phyloP scores from a whole-genome alignment of 225 moss, liverwort and hornwort genomes.

The Bryoerythrophyllum caledonicum region DNA sequence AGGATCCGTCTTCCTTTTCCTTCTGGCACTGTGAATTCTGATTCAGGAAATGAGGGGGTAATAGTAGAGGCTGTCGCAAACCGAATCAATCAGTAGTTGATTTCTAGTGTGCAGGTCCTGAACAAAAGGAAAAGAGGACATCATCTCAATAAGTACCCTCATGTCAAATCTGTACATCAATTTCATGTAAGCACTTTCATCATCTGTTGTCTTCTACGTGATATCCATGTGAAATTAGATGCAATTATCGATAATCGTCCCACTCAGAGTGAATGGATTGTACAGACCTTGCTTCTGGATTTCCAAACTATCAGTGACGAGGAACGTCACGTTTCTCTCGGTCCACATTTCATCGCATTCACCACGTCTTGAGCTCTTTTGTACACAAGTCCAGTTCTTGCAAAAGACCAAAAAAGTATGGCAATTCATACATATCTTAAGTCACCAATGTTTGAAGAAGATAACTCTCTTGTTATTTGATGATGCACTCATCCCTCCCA shows the following conservation, averaged over 20 bases:
- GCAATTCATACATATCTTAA: not conserved
- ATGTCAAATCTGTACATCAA: conserved; percentile 9
- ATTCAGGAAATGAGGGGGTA: not conserved
- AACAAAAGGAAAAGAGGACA: not conserved
- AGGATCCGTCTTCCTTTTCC: not conserved
- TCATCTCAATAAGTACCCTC: not conserved
- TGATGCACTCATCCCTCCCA: too few species aligned
- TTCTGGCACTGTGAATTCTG: not conserved
- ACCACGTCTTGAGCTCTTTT: conserved; percentile 21
- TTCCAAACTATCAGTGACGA: not conserved
- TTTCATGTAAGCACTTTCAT: not conserved
- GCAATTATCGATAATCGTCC: conserved; percentile 23
- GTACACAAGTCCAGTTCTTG: not conserved
- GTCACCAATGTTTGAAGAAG: too few species aligned
- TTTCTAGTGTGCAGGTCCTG: conserved; percentile 1
- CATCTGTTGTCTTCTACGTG: not conserved
- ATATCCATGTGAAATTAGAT: not conserved
- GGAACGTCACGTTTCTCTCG: not conserved
- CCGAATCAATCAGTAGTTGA: conserved; percentile 38
- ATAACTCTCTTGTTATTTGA: too few species aligned
- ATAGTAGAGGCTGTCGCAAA: not conserved
- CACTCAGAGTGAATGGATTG: conserved; percentile 32
- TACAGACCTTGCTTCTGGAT: conserved; percentile 24
- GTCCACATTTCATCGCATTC: conserved; percentile 24
- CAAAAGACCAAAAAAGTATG: too few species aligned